Evolutionary conservation across 345 rosid species (phyloP).

Genomic region (Xanthoceras sorbifolium): DNA sequence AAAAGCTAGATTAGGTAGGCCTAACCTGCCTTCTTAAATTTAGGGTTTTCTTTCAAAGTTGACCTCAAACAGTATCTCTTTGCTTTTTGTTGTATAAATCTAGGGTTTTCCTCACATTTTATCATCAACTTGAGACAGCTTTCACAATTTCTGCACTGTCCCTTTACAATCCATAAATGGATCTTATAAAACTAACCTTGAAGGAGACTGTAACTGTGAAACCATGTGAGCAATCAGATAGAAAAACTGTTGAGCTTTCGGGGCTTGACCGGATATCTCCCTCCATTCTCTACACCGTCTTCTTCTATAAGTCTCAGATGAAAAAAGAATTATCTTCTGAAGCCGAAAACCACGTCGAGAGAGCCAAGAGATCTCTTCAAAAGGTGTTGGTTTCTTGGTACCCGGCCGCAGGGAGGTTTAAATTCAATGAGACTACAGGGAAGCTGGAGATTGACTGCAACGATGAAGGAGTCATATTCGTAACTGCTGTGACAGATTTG

Average conservation of each 20-base stretch:
- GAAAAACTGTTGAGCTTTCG: slow-evolving; percentile 15
- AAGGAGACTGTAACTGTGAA: slow-evolving; percentile 7
- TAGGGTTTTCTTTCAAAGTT: not conserved
- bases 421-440: slow-evolving; percentile 21
- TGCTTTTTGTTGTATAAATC: slow-evolving; percentile 1
- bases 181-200: slow-evolving; percentile 4
- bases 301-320: slow-evolving; percentile 10
- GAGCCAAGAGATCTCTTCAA: slow-evolving; percentile 14
- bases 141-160: slow-evolving; percentile 8
- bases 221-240: slow-evolving; percentile 12
- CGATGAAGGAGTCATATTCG: slow-evolving; percentile 18
- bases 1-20: not conserved
- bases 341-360: not conserved
- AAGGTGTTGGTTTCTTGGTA: slow-evolving; percentile 27
- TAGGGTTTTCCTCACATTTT: slow-evolving; percentile 10
- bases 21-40: not conserved
- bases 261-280: slow-evolving; percentile 25
- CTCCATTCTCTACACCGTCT: slow-evolving; percentile 19
- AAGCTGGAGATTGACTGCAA: slow-evolving; percentile 29
- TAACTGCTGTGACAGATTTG: slow-evolving; percentile 14
- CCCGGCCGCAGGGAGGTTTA: slow-evolving; percentile 32
- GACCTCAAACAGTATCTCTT: not conserved
- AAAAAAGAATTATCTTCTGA: slow-evolving; percentile 8
- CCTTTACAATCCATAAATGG: slow-evolving; percentile 9
- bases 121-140: slow-evolving; percentile 9